These are phyloP conservation scores for Colletotrichum sublineola DNA, from an alignment of 2,329 filamentous ascomycete genomes.

Conservation along the genomic window DNA sequence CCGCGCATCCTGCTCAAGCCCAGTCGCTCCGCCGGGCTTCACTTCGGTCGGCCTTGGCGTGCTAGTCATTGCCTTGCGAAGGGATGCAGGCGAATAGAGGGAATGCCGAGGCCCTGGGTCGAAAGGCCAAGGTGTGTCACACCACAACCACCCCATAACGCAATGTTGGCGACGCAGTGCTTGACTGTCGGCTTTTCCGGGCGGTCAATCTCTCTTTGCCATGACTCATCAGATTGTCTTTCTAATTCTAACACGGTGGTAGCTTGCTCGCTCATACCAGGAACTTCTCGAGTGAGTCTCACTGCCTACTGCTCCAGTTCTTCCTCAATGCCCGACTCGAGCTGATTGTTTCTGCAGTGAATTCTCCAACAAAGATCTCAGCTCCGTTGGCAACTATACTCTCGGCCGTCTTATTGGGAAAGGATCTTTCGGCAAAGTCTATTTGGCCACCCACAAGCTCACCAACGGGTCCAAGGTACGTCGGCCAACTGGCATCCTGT, in stretches of 20 bases:
- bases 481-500: neutral
- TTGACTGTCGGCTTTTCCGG: neutral
- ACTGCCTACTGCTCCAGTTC: neutral
- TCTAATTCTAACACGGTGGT: slow-evolving; percentile 3
- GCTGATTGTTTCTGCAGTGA: slow-evolving; percentile 71
- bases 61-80: slow-evolving; percentile 46
- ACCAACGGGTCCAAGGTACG: slow-evolving; percentile 96
- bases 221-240: neutral
- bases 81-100: slow-evolving; percentile 68
- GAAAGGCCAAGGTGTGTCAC: slow-evolving; percentile 70
- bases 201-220: slow-evolving; percentile 10
- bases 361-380: slow-evolving; percentile 91
- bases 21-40: slow-evolving; percentile 21
- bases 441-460: slow-evolving; percentile 94
- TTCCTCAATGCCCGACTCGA: neutral
- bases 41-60: slow-evolving; percentile 39
- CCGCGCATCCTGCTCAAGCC: neutral
- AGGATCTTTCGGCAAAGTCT: slow-evolving; percentile 98
- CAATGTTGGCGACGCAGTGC: slow-evolving; percentile 1
- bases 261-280: slow-evolving; percentile 98
- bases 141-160: neutral
- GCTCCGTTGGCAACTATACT: slow-evolving; percentile 93
- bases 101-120: slow-evolving; percentile 70
- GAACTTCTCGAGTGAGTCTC: slow-evolving; percentile 89
- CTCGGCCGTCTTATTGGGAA: slow-evolving; percentile 95